phyloP scores from a whole-genome alignment of 2,329 filamentous ascomycete species.

The Hypoxylon sp. region DNA sequence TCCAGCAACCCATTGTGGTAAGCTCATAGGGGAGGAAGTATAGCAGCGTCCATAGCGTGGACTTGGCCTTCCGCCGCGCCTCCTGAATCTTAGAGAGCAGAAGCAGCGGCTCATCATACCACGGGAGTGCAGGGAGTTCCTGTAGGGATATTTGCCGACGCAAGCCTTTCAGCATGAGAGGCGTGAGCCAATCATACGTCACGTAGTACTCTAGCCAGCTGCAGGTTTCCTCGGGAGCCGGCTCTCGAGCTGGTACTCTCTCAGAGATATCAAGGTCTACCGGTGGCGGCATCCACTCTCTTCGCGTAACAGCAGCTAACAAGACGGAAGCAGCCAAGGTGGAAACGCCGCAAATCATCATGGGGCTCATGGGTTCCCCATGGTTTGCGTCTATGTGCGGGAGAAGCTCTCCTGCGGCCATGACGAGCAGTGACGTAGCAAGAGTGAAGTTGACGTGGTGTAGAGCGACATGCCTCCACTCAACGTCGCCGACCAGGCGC shows the following conservation, averaged over 20 bases:
- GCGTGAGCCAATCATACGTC: conserved; percentile 60
- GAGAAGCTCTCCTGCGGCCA: conserved; percentile 50
- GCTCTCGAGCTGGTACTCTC: conserved; percentile 47
- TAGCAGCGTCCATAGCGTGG: conserved; percentile 56
- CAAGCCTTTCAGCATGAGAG: conserved; percentile 57
- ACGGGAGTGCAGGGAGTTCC: conserved; percentile 58
- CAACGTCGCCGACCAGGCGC: conserved; percentile 51
- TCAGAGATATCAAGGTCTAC: conserved; percentile 50
- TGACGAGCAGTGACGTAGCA: conserved; percentile 48
- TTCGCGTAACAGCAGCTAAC: conserved; percentile 55
- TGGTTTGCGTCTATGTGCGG: conserved; percentile 53
- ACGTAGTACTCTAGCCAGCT: conserved; percentile 62
- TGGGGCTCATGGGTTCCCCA: conserved; percentile 43
- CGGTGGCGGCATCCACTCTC: conserved; percentile 59
- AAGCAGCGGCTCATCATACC: conserved; percentile 63
- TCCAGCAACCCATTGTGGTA: conserved; percentile 55
- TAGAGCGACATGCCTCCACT: conserved; percentile 56
- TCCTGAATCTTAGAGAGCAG: conserved; percentile 54
- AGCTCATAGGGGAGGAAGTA: conserved; percentile 55
- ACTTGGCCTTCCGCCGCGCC: conserved; percentile 53
- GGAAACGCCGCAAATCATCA: conserved; percentile 47
- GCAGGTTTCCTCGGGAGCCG: conserved; percentile 61
- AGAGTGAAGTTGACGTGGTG: conserved; percentile 59
- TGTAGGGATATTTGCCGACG: conserved; percentile 55
- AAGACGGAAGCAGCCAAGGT: conserved; percentile 50